These are phyloP conservation scores for Syzygium oleosum DNA, from an alignment of 345 rosid species.

Conservation along the genomic window DNA sequence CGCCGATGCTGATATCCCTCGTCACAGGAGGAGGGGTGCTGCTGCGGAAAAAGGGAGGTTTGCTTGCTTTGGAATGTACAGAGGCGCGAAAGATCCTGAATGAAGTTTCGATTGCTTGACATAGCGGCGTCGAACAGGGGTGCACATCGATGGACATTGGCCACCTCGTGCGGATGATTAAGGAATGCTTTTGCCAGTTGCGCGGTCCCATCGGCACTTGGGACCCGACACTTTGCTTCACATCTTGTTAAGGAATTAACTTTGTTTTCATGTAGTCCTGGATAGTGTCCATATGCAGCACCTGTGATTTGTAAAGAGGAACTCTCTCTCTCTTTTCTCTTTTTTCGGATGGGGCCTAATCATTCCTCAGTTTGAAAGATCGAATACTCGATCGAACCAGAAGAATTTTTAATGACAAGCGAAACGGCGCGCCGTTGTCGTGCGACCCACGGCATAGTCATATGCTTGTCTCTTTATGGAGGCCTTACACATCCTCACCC, in stretches of 20 bases:
- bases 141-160: background rate
- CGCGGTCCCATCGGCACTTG: background rate
- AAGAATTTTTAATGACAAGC: background rate
- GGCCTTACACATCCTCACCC: background rate
- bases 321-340: background rate
- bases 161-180: background rate
- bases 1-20: too few species aligned
- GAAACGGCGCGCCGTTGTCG: background rate
- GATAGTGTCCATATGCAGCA: background rate
- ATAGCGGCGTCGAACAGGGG: background rate
- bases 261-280: background rate
- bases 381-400: background rate
- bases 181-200: background rate
- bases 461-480: too few species aligned
- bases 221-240: background rate
- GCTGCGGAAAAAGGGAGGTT: background rate
- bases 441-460: too few species aligned
- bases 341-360: background rate
- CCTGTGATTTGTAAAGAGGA: background rate
- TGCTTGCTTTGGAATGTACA: background rate
- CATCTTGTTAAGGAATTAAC: background rate
- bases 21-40: background rate
- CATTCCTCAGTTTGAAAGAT: background rate
- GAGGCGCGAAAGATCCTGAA: background rate
- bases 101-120: background rate